Conservation (phyloP, 495 filamentous ascomycete species). For the Xylaria palmicola region DNA sequence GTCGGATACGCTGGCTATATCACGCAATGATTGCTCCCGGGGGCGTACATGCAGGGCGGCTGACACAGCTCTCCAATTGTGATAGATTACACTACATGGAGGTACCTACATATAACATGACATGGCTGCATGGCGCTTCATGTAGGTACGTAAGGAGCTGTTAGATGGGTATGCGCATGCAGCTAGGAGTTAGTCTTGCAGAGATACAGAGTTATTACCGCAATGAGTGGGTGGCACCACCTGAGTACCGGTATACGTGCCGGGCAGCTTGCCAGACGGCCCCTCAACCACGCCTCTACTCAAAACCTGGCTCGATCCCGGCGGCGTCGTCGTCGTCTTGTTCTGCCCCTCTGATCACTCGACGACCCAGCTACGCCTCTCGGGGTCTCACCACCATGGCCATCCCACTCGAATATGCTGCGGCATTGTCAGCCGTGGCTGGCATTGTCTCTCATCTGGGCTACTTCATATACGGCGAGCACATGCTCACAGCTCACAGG, state of each 20-base stretch:
- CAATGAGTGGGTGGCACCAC: neutral
- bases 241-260: neutral
- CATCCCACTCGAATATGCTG: neutral
- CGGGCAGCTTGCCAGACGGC: neutral
- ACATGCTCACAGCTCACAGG: constrained; percentile 12
- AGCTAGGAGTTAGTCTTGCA: constrained; percentile 2
- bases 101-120: neutral
- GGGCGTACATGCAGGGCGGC: neutral
- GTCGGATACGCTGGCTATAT: neutral
- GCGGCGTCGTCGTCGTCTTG: neutral
- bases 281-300: neutral
- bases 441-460: constrained; percentile 9
- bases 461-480: constrained; percentile 26
- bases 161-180: neutral
- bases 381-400: neutral
- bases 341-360: no score
- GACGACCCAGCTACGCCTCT: neutral
- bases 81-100: neutral
- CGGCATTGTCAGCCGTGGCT: neutral
- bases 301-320: constrained; percentile 1
- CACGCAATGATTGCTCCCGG: neutral
- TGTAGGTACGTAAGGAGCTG: neutral
- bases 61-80: neutral
- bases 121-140: neutral
- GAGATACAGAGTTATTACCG: neutral